phyloP scores from a whole-genome alignment of 257 asterid genomes.

The Primulina huaijiensis region DNA sequence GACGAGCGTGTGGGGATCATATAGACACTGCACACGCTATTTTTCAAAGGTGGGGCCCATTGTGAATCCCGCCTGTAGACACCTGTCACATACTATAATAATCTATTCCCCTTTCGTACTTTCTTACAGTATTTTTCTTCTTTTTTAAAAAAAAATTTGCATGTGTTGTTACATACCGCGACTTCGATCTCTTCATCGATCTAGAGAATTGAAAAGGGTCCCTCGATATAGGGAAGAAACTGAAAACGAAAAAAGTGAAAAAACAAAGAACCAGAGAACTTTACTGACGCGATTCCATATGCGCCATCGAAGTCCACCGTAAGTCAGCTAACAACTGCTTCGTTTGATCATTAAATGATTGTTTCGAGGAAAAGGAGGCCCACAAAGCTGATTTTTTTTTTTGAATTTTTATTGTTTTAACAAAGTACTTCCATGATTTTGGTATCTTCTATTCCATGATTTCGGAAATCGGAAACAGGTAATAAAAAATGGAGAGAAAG shows the following conservation, averaged over 20 bases:
- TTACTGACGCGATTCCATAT: conserved; percentile 23
- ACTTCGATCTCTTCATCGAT: conserved; percentile 1
- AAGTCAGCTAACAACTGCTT: conserved; percentile 52
- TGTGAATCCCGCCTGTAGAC: not conserved
- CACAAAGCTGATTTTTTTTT: conserved; percentile 24
- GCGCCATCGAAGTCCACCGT: conserved; percentile 45
- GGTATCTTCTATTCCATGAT: conserved; percentile 23
- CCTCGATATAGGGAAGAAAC: conserved; percentile 1
- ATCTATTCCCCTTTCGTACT: not conserved
- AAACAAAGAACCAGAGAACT: conserved; percentile 3
- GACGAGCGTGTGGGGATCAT: no score
- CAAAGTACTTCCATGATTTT: conserved; percentile 22
- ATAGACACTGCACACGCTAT: no score
- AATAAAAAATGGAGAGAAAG: conserved; percentile 1
- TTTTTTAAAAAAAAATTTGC: not conserved
- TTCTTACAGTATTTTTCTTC: not conserved
- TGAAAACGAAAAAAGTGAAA: not conserved
- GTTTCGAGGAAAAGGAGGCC: conserved; percentile 24
- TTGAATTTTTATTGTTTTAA: conserved; percentile 23
- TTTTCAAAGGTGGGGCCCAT: no score
- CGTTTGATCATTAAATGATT: conserved; percentile 21
- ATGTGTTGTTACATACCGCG: not conserved
- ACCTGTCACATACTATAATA: not conserved
- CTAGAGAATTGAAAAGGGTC: conserved; percentile 17
- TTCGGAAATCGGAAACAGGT: conserved; percentile 19